A percentile compares a stretch with the other conserved stretches of the same genome.
phyloP scores from a whole-genome alignment of 768 basidiomycete species.

The Hortiboletus flavorubellus region DNA sequence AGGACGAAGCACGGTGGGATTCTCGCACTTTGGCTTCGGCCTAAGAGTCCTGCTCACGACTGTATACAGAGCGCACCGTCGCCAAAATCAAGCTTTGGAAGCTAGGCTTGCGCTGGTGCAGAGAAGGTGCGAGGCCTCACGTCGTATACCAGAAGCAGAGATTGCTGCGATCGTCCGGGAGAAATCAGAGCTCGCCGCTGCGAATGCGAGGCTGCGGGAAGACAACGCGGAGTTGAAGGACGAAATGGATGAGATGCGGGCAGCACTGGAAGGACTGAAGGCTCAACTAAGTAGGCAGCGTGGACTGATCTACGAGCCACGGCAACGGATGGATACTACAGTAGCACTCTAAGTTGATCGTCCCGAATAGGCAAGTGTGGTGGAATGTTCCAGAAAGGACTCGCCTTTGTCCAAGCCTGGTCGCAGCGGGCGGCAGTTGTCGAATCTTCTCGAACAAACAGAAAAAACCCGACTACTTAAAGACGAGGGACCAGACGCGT shows the following conservation, averaged over 20 bases:
- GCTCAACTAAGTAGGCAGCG: constrained; percentile 49
- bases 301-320: constrained; percentile 45
- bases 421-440: constrained; percentile 18
- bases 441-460: constrained; percentile 46
- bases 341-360: background rate
- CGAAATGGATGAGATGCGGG: constrained; percentile 62
- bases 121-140: constrained; percentile 38
- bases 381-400: constrained; percentile 37
- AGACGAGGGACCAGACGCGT: constrained; percentile 23
- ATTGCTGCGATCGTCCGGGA: constrained; percentile 45
- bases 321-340: constrained; percentile 36
- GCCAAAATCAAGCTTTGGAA: constrained; percentile 61
- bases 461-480: constrained; percentile 34
- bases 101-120: constrained; percentile 48
- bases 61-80: constrained; percentile 47
- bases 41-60: background rate
- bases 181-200: constrained; percentile 42
- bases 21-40: background rate
- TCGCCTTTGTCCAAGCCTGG: constrained; percentile 1
- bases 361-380: constrained; percentile 26
- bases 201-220: constrained; percentile 53
- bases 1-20: constrained; percentile 57
- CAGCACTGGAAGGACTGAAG: constrained; percentile 67
- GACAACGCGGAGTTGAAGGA: constrained; percentile 56
- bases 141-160: constrained; percentile 37